These are phyloP conservation scores for Buddleja alternifolia DNA, from an alignment of 257 asterid genomes.

Conservation along the genomic window DNA sequence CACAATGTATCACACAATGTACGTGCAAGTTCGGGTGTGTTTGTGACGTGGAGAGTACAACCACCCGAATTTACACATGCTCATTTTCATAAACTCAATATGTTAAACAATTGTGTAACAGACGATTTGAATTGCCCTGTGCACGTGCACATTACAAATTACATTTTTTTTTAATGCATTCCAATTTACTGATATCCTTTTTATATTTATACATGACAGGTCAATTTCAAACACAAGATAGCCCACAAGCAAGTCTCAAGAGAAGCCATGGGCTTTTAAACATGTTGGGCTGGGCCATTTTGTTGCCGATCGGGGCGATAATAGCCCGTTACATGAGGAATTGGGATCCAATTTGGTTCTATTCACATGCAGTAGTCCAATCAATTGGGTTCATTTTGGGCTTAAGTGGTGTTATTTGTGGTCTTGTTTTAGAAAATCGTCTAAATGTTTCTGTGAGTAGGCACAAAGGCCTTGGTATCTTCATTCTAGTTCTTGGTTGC, in stretches of 20 bases:
- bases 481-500: conserved; percentile 67
- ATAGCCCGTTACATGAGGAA: conserved; percentile 76
- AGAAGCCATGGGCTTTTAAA: conserved; percentile 77
- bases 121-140: no score
- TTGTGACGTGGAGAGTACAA: no score
- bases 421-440: conserved; percentile 64
- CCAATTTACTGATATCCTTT: not conserved
- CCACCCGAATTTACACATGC: no score
- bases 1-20: no score
- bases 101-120: no score
- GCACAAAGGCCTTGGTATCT: conserved; percentile 80
- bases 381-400: conserved; percentile 73
- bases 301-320: conserved; percentile 75
- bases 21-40: no score
- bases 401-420: conserved; percentile 63
- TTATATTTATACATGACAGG: conserved; percentile 41
- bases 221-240: conserved; percentile 41
- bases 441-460: conserved; percentile 42
- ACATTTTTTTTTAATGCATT: no score
- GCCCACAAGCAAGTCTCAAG: conserved; percentile 44
- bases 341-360: conserved; percentile 89
- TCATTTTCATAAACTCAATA: no score
- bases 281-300: conserved; percentile 90
- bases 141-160: no score
- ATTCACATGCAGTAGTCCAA: conserved; percentile 62